phyloP scores from a whole-genome alignment of 2,329 filamentous ascomycete species.

The Penicillium sp. region DNA sequence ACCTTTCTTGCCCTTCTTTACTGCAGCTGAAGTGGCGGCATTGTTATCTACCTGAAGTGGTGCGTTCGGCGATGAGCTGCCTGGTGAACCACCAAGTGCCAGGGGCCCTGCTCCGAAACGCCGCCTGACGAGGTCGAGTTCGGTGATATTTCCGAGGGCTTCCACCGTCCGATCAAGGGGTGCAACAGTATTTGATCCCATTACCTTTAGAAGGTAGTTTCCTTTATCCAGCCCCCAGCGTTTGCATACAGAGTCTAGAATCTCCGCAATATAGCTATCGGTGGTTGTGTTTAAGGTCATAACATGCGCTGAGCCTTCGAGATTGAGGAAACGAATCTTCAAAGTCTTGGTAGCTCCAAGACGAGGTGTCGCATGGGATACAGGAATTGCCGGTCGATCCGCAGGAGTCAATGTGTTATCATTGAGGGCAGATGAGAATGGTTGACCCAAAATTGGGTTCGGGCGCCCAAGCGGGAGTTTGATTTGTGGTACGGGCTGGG shows the following conservation, averaged over 20 bases:
- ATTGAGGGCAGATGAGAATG: slow-evolving; percentile 47
- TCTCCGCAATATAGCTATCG: slow-evolving; percentile 67
- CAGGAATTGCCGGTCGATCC: slow-evolving; percentile 46
- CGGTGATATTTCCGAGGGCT: slow-evolving; percentile 58
- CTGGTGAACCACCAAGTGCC: slow-evolving; percentile 57
- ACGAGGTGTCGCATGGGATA: slow-evolving; percentile 52
- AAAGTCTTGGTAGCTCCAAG: slow-evolving; percentile 59
- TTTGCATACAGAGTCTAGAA: slow-evolving; percentile 63
- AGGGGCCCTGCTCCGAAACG: slow-evolving; percentile 63
- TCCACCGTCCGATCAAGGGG: slow-evolving; percentile 65
- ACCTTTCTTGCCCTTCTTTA: slow-evolving; percentile 43
- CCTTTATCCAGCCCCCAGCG: slow-evolving; percentile 64
- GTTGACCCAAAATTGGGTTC: slow-evolving; percentile 48
- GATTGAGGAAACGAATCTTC: slow-evolving; percentile 60
- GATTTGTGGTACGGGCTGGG: slow-evolving; percentile 21
- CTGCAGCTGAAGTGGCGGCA: slow-evolving; percentile 19
- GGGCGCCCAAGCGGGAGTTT: slow-evolving; percentile 28
- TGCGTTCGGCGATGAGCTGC: slow-evolving; percentile 63
- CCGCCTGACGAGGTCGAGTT: slow-evolving; percentile 62
- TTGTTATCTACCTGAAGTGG: slow-evolving; percentile 55
- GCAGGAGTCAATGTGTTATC: slow-evolving; percentile 47
- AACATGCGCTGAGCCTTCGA: slow-evolving; percentile 55
- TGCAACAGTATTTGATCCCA: slow-evolving; percentile 62
- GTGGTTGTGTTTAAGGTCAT: slow-evolving; percentile 60
- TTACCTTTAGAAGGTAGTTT: slow-evolving; percentile 62